Evolutionary conservation across 306 rosid genomes (phyloP), one percentile per base, ranked within the genome.

Genomic region (Betula pendula): DNA sequence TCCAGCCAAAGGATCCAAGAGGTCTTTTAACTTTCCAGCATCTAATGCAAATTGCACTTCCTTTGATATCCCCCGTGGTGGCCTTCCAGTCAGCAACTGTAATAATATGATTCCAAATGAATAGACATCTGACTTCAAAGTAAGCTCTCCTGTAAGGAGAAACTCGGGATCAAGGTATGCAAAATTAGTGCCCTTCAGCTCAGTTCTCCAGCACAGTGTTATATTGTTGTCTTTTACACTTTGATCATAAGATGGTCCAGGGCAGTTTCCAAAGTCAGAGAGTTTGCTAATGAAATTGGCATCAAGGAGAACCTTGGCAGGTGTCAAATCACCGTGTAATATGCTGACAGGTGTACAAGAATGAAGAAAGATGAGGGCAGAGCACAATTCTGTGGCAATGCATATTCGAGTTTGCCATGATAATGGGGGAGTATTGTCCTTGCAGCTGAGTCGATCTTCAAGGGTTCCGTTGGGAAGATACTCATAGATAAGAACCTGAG

Each of bases 1-100:
- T 78, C 99, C 99, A n/a, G 94, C 97, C 81, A 88, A 89, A 68
- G 97, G 94, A 89, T 95, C 99, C 81, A 95, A 75, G 55, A 90
- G 56, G 22, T 78, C 76, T 68, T 83, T 70, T 67, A 95, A 73
- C 25, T 84, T 85, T 82, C 98, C 91, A 49, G 70, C 63, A 42
- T 80, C 85, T 72, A 92, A 73, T 52, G 88, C 90, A 71, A 27
- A 68, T 70, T 88, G 74, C 78, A 95, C 93, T 31, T 84, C 92
- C 82, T 86, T 84, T 44, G 38, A 19, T 77, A 95, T 82, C 73
- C 93, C 86, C 74, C 89, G 47, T 44, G 96, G 93, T 58, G 91
- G 75, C 79, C 69, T 91, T 50, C 99, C 97, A 14, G 99, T 89
- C 76, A 95, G 25, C 63, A 95, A 74, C 49, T 82, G 84, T 22